Base-by-base conservation (phyloP, 2,329 filamentous ascomycete species). In the Plectosphaerella sp. region DNA sequence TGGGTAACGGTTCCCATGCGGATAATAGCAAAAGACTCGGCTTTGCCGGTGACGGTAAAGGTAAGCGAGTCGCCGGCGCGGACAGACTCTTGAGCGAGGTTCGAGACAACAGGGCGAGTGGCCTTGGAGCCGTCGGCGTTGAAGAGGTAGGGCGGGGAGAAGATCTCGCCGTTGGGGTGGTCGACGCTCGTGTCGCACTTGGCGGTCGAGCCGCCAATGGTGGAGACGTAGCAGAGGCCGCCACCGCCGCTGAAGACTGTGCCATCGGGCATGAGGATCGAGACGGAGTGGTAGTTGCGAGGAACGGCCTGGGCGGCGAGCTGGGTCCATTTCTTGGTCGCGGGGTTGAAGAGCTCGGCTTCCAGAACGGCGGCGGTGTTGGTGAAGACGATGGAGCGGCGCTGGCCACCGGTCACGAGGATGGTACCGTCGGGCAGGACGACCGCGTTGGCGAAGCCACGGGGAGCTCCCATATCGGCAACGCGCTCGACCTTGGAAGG, bases 131-230 rank as follows among this genome's bases (percentile, higher is more conserved):
- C 78, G 42, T 75, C 66, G 3, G 59, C 35, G 28, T 72, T 74
- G 54, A 80, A 75, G 0, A 84, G 74, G 54, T 84, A 84, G 0
- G 76, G 73, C 1, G 81, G 82, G 5, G 69, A 71, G 61, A 75
- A 84, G 49, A 84, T 75, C 61, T 84, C 73, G 5, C 63, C 78
- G 54, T 84, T 77, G 39, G 70, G 72, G 56, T 84, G 81, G 52
- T 83, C 76, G 15, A 68, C 67, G 1, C 63, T 62, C 54, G 70
- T 74, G 54, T 67, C 66, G 55, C 64, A 70, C 41, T 71, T 72
- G 49, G 59, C 63, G 49, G 25, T 55, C 36, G 55, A 55, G 33
- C 36, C 55, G 20, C 47, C 43, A 36, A 55, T 52, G 9, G 24
- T 55, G 42, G 37, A 51, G 28, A 64, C 56, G 16, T 62, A 67